Evolutionary conservation across 2,329 filamentous ascomycete species (phyloP), one percentile per base, ranked within the genome.

Genomic region (Arachnomyces sp.): DNA sequence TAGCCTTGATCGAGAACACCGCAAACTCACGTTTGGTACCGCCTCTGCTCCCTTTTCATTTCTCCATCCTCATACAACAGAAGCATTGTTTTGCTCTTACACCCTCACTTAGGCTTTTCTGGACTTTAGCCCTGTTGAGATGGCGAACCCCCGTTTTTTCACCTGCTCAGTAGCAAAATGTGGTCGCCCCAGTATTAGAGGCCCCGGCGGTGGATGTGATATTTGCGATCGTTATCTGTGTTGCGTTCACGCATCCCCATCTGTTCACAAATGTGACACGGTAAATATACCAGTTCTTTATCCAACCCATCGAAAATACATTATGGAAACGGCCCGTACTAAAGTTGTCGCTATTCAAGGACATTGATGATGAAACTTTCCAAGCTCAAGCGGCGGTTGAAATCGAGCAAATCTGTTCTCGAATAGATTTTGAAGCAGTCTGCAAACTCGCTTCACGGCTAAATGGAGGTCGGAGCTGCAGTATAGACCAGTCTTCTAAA

Each of bases 221-320:
- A 52, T 68, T n/a, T 68, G 64, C 45, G 46, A 58, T 45, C 59
- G 56, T 13, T 63, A 66, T 53, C 47, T 67, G 37, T 67, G 63
- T 42, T 44, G 51, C 43, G 44, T 45, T 18, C 63, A 67, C 49
- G 41, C 66, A 28, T 33, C 48, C 33, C 42, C 52, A 28, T 36
- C 46, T 12, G 55, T 56, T 41, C 64, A 68, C 43, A 50, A 31
- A 25, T 69, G 49, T 54, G 59, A 60, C 54, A 63, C 56, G 62
- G 64, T 25, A 49, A 58, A 13, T 15, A 30, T 28, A 5, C n/a
- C 20, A 13, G 7, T 37, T 7, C 7, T 14, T 37, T 28, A 37
- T 37, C 16, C 14, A 4, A 6, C n/a, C n/a, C 20, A 25, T 58
- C 33, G 20, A 39, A 31, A 16, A 43, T 37, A 31, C 49, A 54